Evolutionary conservation across 768 basidiomycete species (phyloP).

Genomic region (Infundibulicybe gibba): DNA sequence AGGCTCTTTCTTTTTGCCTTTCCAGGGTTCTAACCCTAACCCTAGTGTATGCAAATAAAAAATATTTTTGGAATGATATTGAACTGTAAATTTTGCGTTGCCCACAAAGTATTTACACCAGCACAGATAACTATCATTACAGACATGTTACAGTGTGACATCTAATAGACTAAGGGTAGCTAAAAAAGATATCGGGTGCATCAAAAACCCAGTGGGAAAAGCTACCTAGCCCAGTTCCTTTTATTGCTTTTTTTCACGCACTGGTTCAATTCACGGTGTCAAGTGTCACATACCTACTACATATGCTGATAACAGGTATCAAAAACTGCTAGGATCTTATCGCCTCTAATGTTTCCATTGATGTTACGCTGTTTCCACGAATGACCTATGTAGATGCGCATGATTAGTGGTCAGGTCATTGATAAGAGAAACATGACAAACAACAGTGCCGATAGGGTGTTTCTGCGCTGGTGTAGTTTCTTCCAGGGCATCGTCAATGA

Average conservation of each 20-base stretch:
- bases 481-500: conserved; percentile 93
- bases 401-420: conserved; percentile 3
- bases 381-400: conserved; percentile 63
- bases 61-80: neutral
- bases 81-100: too few relatives aligned
- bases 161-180: too few relatives aligned
- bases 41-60: conserved; percentile 12
- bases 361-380: conserved; percentile 94
- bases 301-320: too few relatives aligned
- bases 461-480: conserved; percentile 89
- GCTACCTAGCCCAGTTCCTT: too few relatives aligned
- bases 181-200: too few relatives aligned
- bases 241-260: too few relatives aligned
- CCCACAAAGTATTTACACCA: too few relatives aligned
- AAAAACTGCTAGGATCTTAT: conserved; percentile 32
- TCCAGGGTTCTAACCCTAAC: conserved; percentile 40
- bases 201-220: too few relatives aligned
- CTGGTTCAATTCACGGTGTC: too few relatives aligned
- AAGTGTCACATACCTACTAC: too few relatives aligned
- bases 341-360: conserved; percentile 86
- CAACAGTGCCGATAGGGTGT: conserved; percentile 88
- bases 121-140: conserved; percentile 1
- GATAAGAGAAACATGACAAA: conserved; percentile 36
- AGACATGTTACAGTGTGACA: neutral
- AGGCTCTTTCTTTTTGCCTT: conserved; percentile 36